phyloP scores from a whole-genome alignment of 75 land plant genomes.

The Picea glauca region DNA sequence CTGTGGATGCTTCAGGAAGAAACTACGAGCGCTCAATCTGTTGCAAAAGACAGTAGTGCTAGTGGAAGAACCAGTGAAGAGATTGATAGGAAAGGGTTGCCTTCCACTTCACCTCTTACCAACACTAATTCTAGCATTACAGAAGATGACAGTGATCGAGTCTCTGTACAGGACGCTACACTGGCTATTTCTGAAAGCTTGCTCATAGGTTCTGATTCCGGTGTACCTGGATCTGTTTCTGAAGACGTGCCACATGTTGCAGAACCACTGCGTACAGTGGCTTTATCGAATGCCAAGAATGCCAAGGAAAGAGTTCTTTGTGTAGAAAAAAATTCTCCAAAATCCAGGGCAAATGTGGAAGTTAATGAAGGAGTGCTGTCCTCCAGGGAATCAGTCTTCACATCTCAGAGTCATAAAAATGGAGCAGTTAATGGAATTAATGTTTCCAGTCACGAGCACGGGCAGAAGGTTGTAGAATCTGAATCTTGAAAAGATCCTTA shows the following conservation, averaged over 20 bases:
- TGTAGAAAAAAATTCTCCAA: slow-evolving; percentile 18
- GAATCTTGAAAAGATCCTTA: slow-evolving; percentile 15
- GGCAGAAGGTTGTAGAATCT: slow-evolving; percentile 19
- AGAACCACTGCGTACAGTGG: slow-evolving; percentile 3
- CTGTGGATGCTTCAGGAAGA: slow-evolving; percentile 2
- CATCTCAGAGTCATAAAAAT: slow-evolving; percentile 2
- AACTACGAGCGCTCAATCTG: not conserved
- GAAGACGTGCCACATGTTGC: slow-evolving; percentile 7
- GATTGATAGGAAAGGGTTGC: not conserved
- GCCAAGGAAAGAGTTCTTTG: slow-evolving; percentile 13
- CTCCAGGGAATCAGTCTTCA: not conserved
- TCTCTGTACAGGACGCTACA: slow-evolving; percentile 35
- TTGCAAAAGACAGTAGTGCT: not conserved
- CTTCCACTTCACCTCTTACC: slow-evolving; percentile 1
- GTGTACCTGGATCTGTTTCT: not conserved
- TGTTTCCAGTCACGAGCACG: slow-evolving; percentile 10
- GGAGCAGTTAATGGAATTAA: slow-evolving; percentile 26
- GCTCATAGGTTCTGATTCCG: slow-evolving; percentile 12
- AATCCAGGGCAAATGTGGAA: slow-evolving; percentile 11
- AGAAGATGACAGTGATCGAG: not conserved
- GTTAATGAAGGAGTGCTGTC: not conserved
- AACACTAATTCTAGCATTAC: not conserved
- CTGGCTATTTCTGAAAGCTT: slow-evolving; percentile 38
- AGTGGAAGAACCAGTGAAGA: slow-evolving; percentile 3
- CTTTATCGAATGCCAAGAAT: not conserved